Base-by-base conservation (phyloP, 768 basidiomycete species). In the Trametes elegans region DNA sequence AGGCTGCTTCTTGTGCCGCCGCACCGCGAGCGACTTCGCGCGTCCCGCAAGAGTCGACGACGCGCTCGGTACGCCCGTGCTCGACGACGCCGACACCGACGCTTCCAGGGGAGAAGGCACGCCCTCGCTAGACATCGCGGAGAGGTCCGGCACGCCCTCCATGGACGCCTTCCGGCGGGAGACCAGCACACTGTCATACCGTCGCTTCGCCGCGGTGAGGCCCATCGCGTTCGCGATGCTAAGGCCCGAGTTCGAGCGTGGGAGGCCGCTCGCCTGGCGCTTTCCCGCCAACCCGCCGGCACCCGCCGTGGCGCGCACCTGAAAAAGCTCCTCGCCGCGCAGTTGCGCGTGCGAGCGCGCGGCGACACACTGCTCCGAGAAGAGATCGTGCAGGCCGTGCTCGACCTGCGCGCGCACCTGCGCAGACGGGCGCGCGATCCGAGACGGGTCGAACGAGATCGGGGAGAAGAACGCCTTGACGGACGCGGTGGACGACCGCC, bases 351-450 rank as follows among this genome's bases (percentile, higher is more conserved):
- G 78, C 42, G 78, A 79, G 38, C 94, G 81, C 14, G 86, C 88
- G 2, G 80, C 77, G 24, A 86, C 70, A 59, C 88, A 88, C 21
- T 76, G 75, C 55, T 87, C 83, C 10, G 92, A 93, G 62, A 88
- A 83, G 53, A 97, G 83, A 64, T 96, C 94, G 41, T 80, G 77
- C 16, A 98, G 73, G 10, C 84, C 84, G 39, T 86, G 81, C 63
- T 96, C 93, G 46, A 92, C 84, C 35, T 82, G 80, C 26, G 78
- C 75, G 42, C 91, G 84, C 29, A 84, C 82, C 36, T 80, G 72
- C 9, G 81, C 73, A 16, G 88, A 84, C 14, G 83, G 79, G 14
- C 90, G 85, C 31, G 89, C 80, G 60, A 87, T 76, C 35, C 88
- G 79, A 4, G 81, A 79, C 32, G 81, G 78, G 55, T 87, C 83